Conservation (phyloP, 129 eudicot genomes). For the Centaurea solstitialis region DNA sequence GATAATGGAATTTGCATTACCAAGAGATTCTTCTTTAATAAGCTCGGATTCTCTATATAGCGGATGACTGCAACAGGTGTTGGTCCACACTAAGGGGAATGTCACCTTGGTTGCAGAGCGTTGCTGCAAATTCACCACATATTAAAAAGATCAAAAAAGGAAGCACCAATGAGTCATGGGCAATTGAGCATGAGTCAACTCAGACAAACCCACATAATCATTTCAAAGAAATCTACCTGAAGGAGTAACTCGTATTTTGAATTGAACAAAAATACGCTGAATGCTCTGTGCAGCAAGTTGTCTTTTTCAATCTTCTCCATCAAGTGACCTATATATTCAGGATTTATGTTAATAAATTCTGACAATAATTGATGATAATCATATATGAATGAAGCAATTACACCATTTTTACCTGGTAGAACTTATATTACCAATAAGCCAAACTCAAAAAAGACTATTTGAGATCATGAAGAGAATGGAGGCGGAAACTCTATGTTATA, state of each 20-base stretch:
- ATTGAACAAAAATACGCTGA: slow-evolving; percentile 91
- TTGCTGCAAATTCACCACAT: slow-evolving; percentile 56
- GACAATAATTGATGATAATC: neutral
- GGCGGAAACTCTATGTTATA: neutral
- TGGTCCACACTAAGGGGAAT: slow-evolving; percentile 98
- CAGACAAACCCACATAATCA: neutral
- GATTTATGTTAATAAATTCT: slow-evolving; percentile 6
- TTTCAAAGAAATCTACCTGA: slow-evolving; percentile 54
- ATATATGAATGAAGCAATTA: neutral
- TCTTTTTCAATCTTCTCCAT: slow-evolving; percentile 83
- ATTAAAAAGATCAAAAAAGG: neutral
- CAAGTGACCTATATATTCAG: slow-evolving; percentile 74
- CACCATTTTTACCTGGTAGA: neutral
- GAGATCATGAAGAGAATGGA: neutral
- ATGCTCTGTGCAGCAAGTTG: slow-evolving; percentile 88
- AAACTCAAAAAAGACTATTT: neutral
- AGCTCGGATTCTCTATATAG: slow-evolving; percentile 85
- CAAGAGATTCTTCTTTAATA: slow-evolving; percentile 68
- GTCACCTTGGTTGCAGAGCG: slow-evolving; percentile 94
- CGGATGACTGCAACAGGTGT: slow-evolving; percentile 99
- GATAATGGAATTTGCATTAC: slow-evolving; percentile 32
- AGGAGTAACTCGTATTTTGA: slow-evolving; percentile 91
- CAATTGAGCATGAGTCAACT: neutral
- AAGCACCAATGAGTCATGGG: neutral
- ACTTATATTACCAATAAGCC: neutral